These are phyloP conservation scores for Coemansia sp. DNA, from an alignment of 192 early-diverging fungal species.

Conservation along the genomic window DNA sequence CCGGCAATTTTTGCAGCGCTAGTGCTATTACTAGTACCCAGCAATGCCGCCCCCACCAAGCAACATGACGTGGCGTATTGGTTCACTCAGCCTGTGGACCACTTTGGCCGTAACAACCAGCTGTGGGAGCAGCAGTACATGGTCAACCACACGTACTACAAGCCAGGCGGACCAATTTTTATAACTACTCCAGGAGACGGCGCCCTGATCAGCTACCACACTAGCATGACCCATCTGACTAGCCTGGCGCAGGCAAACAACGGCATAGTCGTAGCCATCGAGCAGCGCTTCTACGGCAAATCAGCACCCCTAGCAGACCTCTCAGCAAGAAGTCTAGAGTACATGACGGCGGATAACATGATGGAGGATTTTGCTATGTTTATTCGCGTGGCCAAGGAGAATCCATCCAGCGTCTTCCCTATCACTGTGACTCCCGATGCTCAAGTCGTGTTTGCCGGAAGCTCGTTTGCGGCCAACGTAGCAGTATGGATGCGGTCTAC, in stretches of 20 bases:
- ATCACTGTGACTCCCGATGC: slow-evolving; percentile 8
- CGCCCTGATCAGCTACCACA: slow-evolving; percentile 2
- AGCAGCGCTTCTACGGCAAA: slow-evolving; percentile 64
- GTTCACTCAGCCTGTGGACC: slow-evolving; percentile 27
- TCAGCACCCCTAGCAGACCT: slow-evolving; percentile 42
- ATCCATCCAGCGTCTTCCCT: not conserved
- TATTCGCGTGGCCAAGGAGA: slow-evolving; percentile 9
- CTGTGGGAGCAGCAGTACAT: slow-evolving; percentile 23
- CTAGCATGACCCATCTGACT: slow-evolving; percentile 11
- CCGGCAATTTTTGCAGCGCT: not conserved
- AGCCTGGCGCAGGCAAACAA: slow-evolving; percentile 55
- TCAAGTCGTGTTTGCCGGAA: slow-evolving; percentile 67
- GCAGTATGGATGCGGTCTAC: slow-evolving; percentile 70
- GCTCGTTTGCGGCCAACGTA: slow-evolving; percentile 69
- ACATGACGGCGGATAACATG: slow-evolving; percentile 22
- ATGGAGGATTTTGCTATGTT: slow-evolving; percentile 23
- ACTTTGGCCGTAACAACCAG: slow-evolving; percentile 16
- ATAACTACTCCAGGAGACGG: slow-evolving; percentile 22
- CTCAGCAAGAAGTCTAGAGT: slow-evolving; percentile 15
- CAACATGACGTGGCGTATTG: slow-evolving; percentile 9
- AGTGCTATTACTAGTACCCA: not conserved
- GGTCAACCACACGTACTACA: slow-evolving; percentile 22
- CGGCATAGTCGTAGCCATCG: slow-evolving; percentile 56
- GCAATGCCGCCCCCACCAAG: not conserved
- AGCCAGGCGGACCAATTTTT: slow-evolving; percentile 24